These are phyloP conservation scores for Escovopsis sp. DNA, from an alignment of 2,329 filamentous ascomycete species.

Conservation along the genomic window DNA sequence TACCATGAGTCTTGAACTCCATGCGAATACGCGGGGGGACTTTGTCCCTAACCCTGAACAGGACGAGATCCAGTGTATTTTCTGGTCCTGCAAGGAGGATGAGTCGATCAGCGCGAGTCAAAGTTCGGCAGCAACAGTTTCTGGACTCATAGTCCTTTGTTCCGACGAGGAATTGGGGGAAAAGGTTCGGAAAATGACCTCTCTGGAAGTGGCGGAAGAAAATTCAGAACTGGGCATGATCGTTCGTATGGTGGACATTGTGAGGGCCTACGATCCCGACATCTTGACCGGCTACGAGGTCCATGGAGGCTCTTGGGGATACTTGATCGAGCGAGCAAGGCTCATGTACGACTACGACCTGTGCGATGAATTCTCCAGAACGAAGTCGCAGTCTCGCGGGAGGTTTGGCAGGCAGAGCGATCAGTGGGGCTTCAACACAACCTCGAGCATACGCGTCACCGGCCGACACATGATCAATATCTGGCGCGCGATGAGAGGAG, in stretches of 20 bases:
- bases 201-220: slow-evolving; percentile 57
- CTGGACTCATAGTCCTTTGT: slow-evolving; percentile 62
- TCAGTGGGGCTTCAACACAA: slow-evolving; percentile 86
- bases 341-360: slow-evolving; percentile 81
- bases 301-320: slow-evolving; percentile 88
- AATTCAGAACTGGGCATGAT: slow-evolving; percentile 71
- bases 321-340: slow-evolving; percentile 77
- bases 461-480: slow-evolving; percentile 94
- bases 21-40: slow-evolving; percentile 72
- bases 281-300: slow-evolving; percentile 92
- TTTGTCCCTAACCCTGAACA: slow-evolving; percentile 80
- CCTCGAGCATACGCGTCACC: slow-evolving; percentile 82
- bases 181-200: slow-evolving; percentile 46
- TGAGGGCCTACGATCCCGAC: slow-evolving; percentile 74
- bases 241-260: slow-evolving; percentile 73
- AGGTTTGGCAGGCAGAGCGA: slow-evolving; percentile 77
- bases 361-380: slow-evolving; percentile 79
- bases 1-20: slow-evolving; percentile 84
- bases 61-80: slow-evolving; percentile 76
- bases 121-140: slow-evolving; percentile 33
- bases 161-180: slow-evolving; percentile 42
- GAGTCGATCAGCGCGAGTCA: slow-evolving; percentile 36
- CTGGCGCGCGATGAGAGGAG: slow-evolving; percentile 90
- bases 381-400: slow-evolving; percentile 70
- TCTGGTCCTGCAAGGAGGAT: slow-evolving; percentile 78